Evolutionary conservation across 2,329 filamentous ascomycete species (phyloP), one percentile per base, ranked within the genome.

Genomic region (Triangularia setosa): DNA sequence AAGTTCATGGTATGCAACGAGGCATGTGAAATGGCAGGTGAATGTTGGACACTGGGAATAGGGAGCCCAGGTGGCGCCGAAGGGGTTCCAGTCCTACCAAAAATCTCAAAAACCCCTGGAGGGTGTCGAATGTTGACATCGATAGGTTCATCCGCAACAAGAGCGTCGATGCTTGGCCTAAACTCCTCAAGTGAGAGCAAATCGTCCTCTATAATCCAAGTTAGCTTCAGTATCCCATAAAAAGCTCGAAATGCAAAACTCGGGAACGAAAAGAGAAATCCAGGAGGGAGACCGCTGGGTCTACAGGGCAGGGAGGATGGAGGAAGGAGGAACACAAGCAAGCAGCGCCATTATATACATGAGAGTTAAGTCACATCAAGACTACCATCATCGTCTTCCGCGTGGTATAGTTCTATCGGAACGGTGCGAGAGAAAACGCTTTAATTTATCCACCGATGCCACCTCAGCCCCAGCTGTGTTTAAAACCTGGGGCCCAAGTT

Each of bases 361-460:
- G 75, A 74, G 65, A 69, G 62, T 64, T 71, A 71, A 70, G 75
- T 82, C 81, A 84, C 78, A 76, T 83, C 83, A 83, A 58, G 80
- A 78, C 78, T 79, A 77, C 81, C 83, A 84, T 82, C 84, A 85
- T 87, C 85, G 83, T 85, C 85, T 85, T 86, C 84, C 81, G 75
- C 48, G 60, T 56, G 77, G 72, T 74, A 73, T 75, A 76, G 75
- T 74, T 70, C 69, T 74, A 73, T 72, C 75, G 72, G 73, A 72
- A 74, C 74, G 73, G 75, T 74, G 77, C 21, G 76, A 63, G 60
- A 78, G 79, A 78, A 73, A 67, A 75, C 77, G 74, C 75, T 83
- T 79, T 82, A 83, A 82, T 80, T 81, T 75, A 78, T 60, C 76
- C 78, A 76, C 76, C 77, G 61, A 77, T 69, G 69, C 70, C 69